Conservation (phyloP, 1,284 basidiomycete species). For the Anthracocystis panici-leucophaei region DNA sequence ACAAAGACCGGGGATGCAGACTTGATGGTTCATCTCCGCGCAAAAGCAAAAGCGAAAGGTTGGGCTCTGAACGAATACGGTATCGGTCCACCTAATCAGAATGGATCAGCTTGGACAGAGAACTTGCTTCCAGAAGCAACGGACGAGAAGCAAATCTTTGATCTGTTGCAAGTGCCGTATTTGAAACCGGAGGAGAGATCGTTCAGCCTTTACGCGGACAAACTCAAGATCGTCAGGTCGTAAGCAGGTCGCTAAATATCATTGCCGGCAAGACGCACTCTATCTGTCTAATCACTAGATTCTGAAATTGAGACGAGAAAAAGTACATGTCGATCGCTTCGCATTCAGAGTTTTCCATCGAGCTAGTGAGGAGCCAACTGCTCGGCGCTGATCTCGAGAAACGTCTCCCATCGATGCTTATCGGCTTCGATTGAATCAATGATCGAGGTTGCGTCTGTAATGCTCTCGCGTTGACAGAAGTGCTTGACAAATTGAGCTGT, state of each 20-base stretch:
- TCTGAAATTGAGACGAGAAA: too few relatives aligned
- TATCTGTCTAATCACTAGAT: too few relatives aligned
- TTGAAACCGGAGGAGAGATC: slow-evolving; percentile 31
- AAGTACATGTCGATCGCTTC: too few relatives aligned
- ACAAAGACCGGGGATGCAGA: slow-evolving; percentile 43
- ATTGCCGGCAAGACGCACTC: background rate
- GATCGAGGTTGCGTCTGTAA: too few relatives aligned
- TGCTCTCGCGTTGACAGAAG: too few relatives aligned
- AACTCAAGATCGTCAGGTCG: slow-evolving; percentile 13
- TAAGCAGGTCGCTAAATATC: background rate
- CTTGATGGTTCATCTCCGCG: slow-evolving; percentile 37
- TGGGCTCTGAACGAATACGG: slow-evolving; percentile 45
- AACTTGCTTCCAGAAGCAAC: slow-evolving; percentile 28
- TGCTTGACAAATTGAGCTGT: too few relatives aligned
- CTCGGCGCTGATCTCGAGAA: too few relatives aligned
- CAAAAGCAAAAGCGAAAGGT: slow-evolving; percentile 21
- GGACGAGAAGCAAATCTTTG: slow-evolving; percentile 39
- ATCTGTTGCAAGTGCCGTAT: slow-evolving; percentile 26
- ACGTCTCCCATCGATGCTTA: too few relatives aligned
- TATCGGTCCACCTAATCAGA: slow-evolving; percentile 33
- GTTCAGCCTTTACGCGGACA: slow-evolving; percentile 18
- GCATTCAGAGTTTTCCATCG: too few relatives aligned
- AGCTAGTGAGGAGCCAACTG: too few relatives aligned
- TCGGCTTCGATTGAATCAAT: too few relatives aligned
- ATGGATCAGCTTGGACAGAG: slow-evolving; percentile 37